Base-by-base conservation (phyloP, 805 yeast species). In the Wickerhamiella alocasiicola region DNA sequence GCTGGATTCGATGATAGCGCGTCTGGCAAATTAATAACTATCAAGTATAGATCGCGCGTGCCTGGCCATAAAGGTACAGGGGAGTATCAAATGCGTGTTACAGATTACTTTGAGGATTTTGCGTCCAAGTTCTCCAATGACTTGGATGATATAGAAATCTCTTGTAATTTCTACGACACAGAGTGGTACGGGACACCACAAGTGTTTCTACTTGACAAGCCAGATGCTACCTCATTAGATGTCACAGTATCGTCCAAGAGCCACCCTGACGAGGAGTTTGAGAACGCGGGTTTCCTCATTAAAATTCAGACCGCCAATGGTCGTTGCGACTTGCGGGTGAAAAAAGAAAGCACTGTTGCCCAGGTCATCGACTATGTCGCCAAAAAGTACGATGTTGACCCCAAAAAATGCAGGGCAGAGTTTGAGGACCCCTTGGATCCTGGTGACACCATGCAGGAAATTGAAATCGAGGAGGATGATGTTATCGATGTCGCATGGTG, bases 391-490 rank as follows among this genome's bases (percentile, higher is more conserved):
- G 13, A 11, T 13, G 34, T 30, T 6, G 35, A 37, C 11, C 19
- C 28, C 15, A 5, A 6, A n/a, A 23, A 13, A 6, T 23, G 29
- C 16, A 23, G 19, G n/a, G 35, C 19, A 5, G 41, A 30, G 30
- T 37, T 37, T 30, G 41, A 37, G 16, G 41, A 37, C 20, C 3
- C 21, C 17, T 34, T 37, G 5, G n/a, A 31, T 4, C 13, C 30
- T 5, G 32, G 9, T 16, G 34, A 37, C n/a, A 37, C 35, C n/a
- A 30, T 37, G 9, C 25, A 30, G 25, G 30, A 18, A 3, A 16
- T 30, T 4, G 41, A 43, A 7, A 13, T 37, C n/a, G 41, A 37
- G 41, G 41, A 37, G 5, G 41, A 30, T 12, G 41, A 37, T 24
- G 9, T 37, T 3, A 30, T 37, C 4, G 41, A 37, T 23, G 19